Base-by-base conservation (phyloP, 129 eudicot species). In the Pittosporum tobira region DNA sequence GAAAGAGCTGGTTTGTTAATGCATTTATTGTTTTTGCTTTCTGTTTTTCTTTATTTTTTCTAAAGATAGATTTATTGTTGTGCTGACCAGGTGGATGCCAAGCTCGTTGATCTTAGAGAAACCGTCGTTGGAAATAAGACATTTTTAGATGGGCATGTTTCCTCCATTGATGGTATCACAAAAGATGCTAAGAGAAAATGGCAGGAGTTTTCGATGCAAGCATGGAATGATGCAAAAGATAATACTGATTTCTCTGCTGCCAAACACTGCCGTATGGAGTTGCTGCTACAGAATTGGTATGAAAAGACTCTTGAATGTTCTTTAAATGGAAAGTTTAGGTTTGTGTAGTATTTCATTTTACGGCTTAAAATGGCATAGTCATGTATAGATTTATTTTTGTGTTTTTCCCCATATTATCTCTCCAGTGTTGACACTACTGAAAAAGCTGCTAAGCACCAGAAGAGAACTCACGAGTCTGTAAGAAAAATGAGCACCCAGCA, bases 141-240 rank as follows among this genome's bases (percentile, higher is more conserved):
- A 40, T 65, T 77, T 64, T 56, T 89, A 73, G 95, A 84, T 58
- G 93, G 80, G 40, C 95, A 79, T 63, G 79, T 79, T 75, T 79
- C 93, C 34, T 69, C 88, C 16, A 71, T 89, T 25, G 93, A 75
- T 20, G 79, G 84, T 21, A 77, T 89, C 16, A 81, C 97, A 61
- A 69, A 79, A 15, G 93, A 89, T 67, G 79, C 94, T 48, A 89
- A 89, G 75, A 71, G 97, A 63, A 89, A 89, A 72, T 89, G 97
- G 97, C 85, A 89, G 59, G 88, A 87, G 52, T 84, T 70, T 51
- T 79, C 85, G 42, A 16, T 66, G 65, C 91, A 79, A 45, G 88
- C 97, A 27, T 91, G 77, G 51, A 70, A 55, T 59, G 76, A 73
- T 59, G 66, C 77, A 40, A 85, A 79, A 61, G 97, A 79, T 40